These are phyloP conservation scores for Ogataea haglerorum DNA, from an alignment of 805 yeast genomes.

Conservation along the genomic window DNA sequence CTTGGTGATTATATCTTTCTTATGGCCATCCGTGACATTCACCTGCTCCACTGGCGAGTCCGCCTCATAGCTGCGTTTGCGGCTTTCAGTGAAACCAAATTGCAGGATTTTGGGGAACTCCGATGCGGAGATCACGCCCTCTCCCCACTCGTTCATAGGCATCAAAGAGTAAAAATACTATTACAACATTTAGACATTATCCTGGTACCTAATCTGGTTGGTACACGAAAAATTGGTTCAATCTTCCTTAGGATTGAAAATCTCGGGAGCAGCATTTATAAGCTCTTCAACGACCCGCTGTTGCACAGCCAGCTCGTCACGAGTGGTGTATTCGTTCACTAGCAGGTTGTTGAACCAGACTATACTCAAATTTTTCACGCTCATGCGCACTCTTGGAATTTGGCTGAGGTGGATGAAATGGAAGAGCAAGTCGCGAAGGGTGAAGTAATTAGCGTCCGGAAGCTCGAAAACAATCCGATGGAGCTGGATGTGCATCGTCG, in stretches of 20 bases:
- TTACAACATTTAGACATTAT: background rate
- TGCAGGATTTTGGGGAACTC: conserved; percentile 2
- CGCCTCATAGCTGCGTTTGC: conserved; percentile 1
- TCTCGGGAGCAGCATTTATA: conserved; percentile 77
- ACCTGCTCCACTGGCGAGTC: background rate
- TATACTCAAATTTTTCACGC: conserved; percentile 71
- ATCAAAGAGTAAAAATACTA: background rate
- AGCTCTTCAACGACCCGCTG: conserved; percentile 80
- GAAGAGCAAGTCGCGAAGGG: conserved; percentile 77
- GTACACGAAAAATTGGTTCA: background rate
- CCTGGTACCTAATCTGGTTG: background rate
- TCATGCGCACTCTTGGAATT: conserved; percentile 74
- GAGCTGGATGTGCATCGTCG: conserved; percentile 61
- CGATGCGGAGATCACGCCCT: conserved; percentile 1
- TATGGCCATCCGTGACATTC: background rate
- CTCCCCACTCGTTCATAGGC: conserved; percentile 2
- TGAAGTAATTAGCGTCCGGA: conserved; percentile 94
- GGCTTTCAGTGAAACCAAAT: background rate
- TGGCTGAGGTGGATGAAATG: conserved; percentile 49
- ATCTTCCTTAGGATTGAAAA: conserved; percentile 40
- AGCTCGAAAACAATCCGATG: conserved; percentile 86
- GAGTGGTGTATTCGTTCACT: conserved; percentile 59
- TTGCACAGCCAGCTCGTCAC: conserved; percentile 39
- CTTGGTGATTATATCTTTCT: background rate
- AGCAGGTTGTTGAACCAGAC: conserved; percentile 95